Base-by-base conservation (phyloP, 2,329 filamentous ascomycete species). In the Sporothrix globosa region DNA sequence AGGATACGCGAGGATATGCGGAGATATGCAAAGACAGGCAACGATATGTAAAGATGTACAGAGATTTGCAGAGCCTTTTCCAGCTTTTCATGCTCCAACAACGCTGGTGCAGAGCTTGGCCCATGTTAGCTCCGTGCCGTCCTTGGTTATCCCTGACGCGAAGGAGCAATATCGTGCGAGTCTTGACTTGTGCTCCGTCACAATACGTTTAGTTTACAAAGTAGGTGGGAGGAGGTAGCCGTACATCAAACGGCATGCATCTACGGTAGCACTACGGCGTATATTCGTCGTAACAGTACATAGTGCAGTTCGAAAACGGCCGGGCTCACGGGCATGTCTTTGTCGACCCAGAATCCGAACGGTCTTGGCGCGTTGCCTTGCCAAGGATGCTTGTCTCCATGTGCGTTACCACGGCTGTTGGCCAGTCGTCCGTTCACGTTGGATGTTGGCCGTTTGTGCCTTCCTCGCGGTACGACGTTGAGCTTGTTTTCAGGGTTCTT, bases 381-480 rank as follows among this genome's bases (percentile, higher is more conserved):
- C 34, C 34, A 34, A 34, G 34, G 34, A 34, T 34, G 34, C 34
- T 34, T 34, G 34, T 34, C 34, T 34, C 4, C 34, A 34, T 34
- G 34, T 34, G 34, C 34, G 34, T 34, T 34, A 34, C 53, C 27
- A 56, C 27, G 27, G 27, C 27, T 56, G 14, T 34, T 6, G 44
- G 9, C 56, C 56, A 61, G 56, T 61, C 56, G 56, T 61, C 56
- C n/a, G 56, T 44, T 61, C 56, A 61, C 56, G 56, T 61, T 61
- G 24, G 53, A 34, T 34, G 34, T 39, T 39, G 54, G 54, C 27
- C 50, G 34, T 61, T 44, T 34, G 56, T 19, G 10, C 34, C 7
- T 60, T 60, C 11, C 19, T 39, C 56, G 39, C 19, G 56, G 14
- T 17, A 6, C 34, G 34, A 34, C 39, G 13, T 39, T 17, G 54